Conservation (phyloP, 2,329 filamentous ascomycete species). For the Ciborinia camelliae region DNA sequence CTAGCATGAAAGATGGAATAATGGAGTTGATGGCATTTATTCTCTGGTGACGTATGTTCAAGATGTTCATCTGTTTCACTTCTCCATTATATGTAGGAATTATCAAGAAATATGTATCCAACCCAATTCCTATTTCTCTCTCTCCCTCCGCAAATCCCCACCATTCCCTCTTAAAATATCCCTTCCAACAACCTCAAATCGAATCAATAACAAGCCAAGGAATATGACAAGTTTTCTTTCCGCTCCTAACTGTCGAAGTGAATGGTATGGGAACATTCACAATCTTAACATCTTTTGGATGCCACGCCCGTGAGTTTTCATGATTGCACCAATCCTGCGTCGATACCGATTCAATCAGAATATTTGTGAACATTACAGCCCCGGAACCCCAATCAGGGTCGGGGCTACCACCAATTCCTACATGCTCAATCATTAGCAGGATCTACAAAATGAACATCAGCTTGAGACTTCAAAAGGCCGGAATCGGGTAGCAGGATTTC, state of each 20-base stretch:
- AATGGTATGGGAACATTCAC: not conserved
- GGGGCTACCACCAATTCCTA: not conserved
- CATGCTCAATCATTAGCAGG: slow-evolving; percentile 8
- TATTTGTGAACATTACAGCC: slow-evolving; percentile 15
- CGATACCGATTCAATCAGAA: slow-evolving; percentile 1
- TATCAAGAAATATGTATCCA: not conserved
- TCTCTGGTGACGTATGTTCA: not conserved
- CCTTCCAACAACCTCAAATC: not conserved
- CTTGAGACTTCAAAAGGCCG: not conserved
- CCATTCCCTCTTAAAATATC: no score
- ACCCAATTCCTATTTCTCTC: not conserved
- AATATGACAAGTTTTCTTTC: slow-evolving; percentile 9
- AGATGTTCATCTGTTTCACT: not conserved
- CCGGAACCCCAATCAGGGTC: slow-evolving; percentile 13
- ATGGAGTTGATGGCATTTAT: not conserved
- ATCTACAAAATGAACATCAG: not conserved
- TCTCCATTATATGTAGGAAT: not conserved
- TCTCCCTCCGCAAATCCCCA: no score
- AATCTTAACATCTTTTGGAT: not conserved
- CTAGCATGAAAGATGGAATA: not conserved
- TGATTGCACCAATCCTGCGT: slow-evolving; percentile 14
- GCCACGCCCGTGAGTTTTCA: not conserved
- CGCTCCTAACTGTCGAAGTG: not conserved
- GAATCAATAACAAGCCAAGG: not conserved
- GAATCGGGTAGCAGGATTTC: not conserved